A percentile compares a stretch with the other conserved stretches of the same genome.
phyloP scores from a whole-genome alignment of 139 green algal genomes.

The Picochlorum sp. region DNA sequence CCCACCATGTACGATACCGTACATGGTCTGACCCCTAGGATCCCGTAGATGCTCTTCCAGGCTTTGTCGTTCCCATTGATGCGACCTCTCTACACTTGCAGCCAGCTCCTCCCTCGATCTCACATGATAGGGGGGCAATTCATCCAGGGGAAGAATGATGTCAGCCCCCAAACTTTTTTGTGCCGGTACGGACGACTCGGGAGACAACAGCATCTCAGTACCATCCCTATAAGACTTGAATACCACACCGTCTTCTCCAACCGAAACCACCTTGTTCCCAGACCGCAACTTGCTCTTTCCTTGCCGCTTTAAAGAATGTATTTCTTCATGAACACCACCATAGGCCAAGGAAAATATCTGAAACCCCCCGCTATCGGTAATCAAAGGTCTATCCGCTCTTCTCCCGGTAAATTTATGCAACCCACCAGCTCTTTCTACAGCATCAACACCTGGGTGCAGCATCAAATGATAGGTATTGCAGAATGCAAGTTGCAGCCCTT shows the following conservation, averaged over 20 bases:
- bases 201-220: slow-evolving; percentile 25
- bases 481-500: slow-evolving; percentile 16
- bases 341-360: slow-evolving; percentile 39
- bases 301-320: slow-evolving; percentile 21
- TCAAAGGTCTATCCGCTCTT: slow-evolving; percentile 18
- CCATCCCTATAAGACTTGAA: slow-evolving; percentile 35
- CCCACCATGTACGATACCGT: slow-evolving; percentile 38
- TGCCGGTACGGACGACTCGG: slow-evolving; percentile 27
- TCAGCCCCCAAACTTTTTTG: slow-evolving; percentile 40
- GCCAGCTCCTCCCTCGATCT: neutral
- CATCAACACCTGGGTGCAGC: slow-evolving; percentile 33
- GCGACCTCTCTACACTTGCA: slow-evolving; percentile 20
- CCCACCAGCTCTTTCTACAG: slow-evolving; percentile 24
- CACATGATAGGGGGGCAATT: slow-evolving; percentile 37
- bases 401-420: slow-evolving; percentile 38
- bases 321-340: slow-evolving; percentile 25
- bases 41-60: slow-evolving; percentile 27
- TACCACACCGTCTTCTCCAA: slow-evolving; percentile 24
- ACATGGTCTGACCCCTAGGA: slow-evolving; percentile 38
- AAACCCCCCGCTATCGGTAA: slow-evolving; percentile 46
- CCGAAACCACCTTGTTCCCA: slow-evolving; percentile 14
- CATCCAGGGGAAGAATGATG: slow-evolving; percentile 47
- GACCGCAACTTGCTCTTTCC: neutral
- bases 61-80: slow-evolving; percentile 33
- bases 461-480: slow-evolving; percentile 45